Conservation (phyloP, 768 basidiomycete genomes). For the Steccherinum ochraceum region DNA sequence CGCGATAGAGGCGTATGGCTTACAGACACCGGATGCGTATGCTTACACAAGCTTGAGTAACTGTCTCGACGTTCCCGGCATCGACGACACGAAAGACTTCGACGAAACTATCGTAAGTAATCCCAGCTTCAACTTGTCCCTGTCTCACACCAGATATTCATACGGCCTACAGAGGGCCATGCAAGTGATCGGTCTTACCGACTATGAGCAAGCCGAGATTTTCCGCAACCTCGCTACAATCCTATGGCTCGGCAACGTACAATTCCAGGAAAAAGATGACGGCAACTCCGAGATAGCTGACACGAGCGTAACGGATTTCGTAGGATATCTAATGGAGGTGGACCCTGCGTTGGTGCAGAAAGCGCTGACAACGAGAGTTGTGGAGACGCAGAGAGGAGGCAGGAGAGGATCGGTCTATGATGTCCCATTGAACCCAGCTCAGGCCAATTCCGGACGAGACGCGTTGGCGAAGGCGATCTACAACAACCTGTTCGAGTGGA, state of each 20-base stretch:
- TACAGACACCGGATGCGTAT: conserved; percentile 95
- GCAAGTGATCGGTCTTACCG: conserved; percentile 83
- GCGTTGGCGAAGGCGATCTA: conserved; percentile 95
- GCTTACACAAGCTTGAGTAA: conserved; percentile 90
- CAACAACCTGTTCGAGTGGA: conserved; percentile 99
- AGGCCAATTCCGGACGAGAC: conserved; percentile 84
- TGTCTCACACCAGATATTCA: neutral
- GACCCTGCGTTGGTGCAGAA: conserved; percentile 78
- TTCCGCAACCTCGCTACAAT: conserved; percentile 88
- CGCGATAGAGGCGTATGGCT: conserved; percentile 77
- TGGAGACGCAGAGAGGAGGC: conserved; percentile 93
- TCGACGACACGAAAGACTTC: conserved; percentile 87
- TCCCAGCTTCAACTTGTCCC: neutral
- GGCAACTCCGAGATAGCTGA: conserved; percentile 82
- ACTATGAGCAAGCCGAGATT: conserved; percentile 85
- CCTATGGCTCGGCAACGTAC: conserved; percentile 95
- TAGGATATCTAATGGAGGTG: conserved; percentile 90
- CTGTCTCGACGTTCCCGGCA: conserved; percentile 85
- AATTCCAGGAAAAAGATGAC: conserved; percentile 83
- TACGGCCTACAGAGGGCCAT: conserved; percentile 68
- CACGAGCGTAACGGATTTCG: conserved; percentile 87
- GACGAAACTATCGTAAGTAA: conserved; percentile 76
- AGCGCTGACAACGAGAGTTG: conserved; percentile 73
- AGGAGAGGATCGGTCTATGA: conserved; percentile 95
- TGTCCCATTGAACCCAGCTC: conserved; percentile 89